phyloP scores from a whole-genome alignment of 169 alveolate genomes.

The Plasmodium gaboni region DNA sequence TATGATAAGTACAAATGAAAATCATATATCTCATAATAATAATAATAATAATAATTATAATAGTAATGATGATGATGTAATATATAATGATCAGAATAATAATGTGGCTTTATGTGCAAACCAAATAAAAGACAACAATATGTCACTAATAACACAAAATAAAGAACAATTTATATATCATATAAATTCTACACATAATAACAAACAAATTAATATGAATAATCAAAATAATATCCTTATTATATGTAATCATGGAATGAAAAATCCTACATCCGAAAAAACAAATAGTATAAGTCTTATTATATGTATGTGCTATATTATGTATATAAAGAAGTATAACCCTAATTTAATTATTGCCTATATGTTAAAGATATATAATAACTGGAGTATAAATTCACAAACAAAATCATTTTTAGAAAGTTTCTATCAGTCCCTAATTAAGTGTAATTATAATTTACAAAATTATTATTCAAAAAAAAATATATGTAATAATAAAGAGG shows the following conservation, averaged over 20 bases:
- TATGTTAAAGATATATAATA: constrained; percentile 47
- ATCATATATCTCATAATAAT: not conserved
- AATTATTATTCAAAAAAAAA: not conserved
- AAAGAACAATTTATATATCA: not conserved
- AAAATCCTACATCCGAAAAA: constrained; percentile 11
- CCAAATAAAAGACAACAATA: not conserved
- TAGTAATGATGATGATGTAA: not conserved
- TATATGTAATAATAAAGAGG: not conserved
- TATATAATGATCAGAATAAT: not conserved
- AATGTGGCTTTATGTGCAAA: not conserved
- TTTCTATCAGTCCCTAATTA: constrained; percentile 26
- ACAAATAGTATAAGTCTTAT: constrained; percentile 58
- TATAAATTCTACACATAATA: not conserved
- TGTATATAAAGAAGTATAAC: constrained; percentile 41
- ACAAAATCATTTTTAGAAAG: constrained; percentile 23
- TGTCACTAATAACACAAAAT: not conserved
- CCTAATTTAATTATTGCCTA: constrained; percentile 19
- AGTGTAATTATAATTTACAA: constrained; percentile 22
- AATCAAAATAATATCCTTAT: constrained; percentile 23
- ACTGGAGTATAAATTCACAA: constrained; percentile 21
- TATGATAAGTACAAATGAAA: constrained; percentile 6
- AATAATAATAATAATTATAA: not conserved
- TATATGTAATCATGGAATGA: constrained; percentile 65
- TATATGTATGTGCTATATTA: constrained; percentile 73
- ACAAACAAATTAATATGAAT: not conserved